These are phyloP conservation scores for Xylariomycetidae sp. DNA, from an alignment of 2,329 filamentous ascomycete genomes.

Conservation along the genomic window DNA sequence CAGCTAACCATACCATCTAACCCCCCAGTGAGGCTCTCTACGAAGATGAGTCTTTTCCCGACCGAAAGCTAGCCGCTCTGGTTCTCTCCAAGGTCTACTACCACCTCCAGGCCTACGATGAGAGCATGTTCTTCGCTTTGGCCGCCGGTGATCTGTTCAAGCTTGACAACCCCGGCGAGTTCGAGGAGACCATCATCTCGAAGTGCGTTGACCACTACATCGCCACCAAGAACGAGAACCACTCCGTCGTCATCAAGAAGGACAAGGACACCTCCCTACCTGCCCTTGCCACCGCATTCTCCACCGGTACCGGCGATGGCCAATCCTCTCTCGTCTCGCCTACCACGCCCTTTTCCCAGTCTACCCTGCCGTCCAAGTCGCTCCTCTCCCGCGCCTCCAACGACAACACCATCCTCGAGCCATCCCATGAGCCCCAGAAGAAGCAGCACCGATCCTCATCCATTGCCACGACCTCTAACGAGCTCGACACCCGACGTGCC, in stretches of 20 bases:
- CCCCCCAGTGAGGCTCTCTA: constrained; percentile 80
- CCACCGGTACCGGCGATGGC: constrained; percentile 57
- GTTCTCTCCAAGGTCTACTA: constrained; percentile 98
- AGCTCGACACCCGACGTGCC: constrained; percentile 64
- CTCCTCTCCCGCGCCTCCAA: constrained; percentile 78
- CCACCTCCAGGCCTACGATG: constrained; percentile 96
- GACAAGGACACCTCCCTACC: constrained; percentile 41
- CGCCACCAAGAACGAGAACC: constrained; percentile 55
- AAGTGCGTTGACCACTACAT: constrained; percentile 99
- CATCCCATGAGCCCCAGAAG: constrained; percentile 46
- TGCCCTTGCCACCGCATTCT: constrained; percentile 77
- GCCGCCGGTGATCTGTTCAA: constrained; percentile 93
- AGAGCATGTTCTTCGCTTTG: constrained; percentile 97
- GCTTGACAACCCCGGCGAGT: constrained; percentile 84
- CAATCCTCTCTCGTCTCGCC: constrained; percentile 72
- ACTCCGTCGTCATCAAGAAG: constrained; percentile 35
- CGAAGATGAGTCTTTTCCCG: constrained; percentile 90
- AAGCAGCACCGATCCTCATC: constrained; percentile 51
- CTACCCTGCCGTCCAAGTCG: constrained; percentile 86
- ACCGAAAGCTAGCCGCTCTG: constrained; percentile 88
- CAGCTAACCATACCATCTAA: constrained; percentile 9
- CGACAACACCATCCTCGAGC: constrained; percentile 57
- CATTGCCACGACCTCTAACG: constrained; percentile 61
- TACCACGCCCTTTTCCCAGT: constrained; percentile 92
- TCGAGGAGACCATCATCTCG: constrained; percentile 97